phyloP scores from a whole-genome alignment of 306 rosid species.

The Rosa lucieae region DNA sequence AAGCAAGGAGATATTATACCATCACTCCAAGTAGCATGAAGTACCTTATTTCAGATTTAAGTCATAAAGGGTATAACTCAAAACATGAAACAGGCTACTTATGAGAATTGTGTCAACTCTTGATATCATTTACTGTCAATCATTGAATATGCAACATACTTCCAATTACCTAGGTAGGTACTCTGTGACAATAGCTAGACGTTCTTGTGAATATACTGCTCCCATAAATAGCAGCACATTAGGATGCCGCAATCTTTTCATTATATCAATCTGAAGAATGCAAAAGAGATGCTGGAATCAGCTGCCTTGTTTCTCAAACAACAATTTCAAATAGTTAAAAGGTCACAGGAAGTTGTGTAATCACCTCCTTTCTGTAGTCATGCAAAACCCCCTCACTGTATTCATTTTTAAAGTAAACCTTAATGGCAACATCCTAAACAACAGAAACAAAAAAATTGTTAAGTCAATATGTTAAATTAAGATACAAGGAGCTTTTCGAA shows the following conservation, averaged over 20 bases:
- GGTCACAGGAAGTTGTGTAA: not conserved
- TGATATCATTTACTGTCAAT: not conserved
- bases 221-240: constrained; percentile 85
- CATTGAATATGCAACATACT: not conserved
- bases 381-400: constrained; percentile 45
- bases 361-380: constrained; percentile 69
- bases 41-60: not conserved
- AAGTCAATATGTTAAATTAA: constrained; percentile 15
- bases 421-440: constrained; percentile 70
- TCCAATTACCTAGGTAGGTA: constrained; percentile 63
- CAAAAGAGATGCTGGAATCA: constrained; percentile 19
- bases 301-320: constrained; percentile 24
- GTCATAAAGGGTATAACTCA: not conserved
- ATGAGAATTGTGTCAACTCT: not conserved
- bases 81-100: not conserved
- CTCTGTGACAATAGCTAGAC: constrained; percentile 75
- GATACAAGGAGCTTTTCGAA: constrained; percentile 14
- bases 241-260: constrained; percentile 86
- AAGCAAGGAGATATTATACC: not conserved
- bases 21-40: constrained; percentile 2
- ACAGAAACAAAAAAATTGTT: constrained; percentile 4
- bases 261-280: constrained; percentile 64
- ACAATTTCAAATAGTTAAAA: constrained; percentile 6
- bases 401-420: constrained; percentile 57
- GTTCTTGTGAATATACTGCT: constrained; percentile 64